phyloP scores from a whole-genome alignment of 179 eudicot species.

The Silene coronaria region DNA sequence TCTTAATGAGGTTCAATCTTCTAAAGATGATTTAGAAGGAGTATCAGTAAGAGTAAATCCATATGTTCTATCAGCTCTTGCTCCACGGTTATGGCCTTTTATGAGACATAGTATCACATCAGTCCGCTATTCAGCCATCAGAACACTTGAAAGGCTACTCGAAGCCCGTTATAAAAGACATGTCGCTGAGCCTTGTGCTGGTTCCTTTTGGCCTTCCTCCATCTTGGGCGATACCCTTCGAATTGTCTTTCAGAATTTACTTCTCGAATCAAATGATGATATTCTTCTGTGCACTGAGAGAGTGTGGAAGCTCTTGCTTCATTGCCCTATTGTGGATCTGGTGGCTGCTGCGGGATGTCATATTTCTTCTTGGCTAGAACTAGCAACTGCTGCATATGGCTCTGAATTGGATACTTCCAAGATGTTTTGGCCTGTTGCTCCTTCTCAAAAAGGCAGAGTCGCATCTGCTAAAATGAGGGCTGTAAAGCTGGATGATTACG shows the following conservation, averaged over 20 bases:
- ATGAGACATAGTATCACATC: constrained; percentile 97
- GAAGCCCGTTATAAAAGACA: constrained; percentile 70
- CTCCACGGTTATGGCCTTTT: constrained; percentile 99
- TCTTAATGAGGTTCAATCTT: constrained; percentile 57
- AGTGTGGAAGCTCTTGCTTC: constrained; percentile 86
- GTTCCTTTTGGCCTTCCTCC: constrained; percentile 85
- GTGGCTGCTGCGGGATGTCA: constrained; percentile 61
- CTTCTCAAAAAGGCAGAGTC: constrained; percentile 78
- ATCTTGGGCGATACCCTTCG: constrained; percentile 87
- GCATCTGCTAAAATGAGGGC: constrained; percentile 93
- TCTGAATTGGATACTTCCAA: constrained; percentile 71
- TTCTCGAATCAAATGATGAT: constrained; percentile 84
- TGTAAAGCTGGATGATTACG: constrained; percentile 52
- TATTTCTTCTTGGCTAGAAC: constrained; percentile 80
- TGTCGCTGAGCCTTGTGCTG: constrained; percentile 42
- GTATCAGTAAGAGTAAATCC: constrained; percentile 51
- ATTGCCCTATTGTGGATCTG: constrained; percentile 68
- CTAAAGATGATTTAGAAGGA: constrained; percentile 49
- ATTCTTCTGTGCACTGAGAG: constrained; percentile 85
- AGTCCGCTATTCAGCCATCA: constrained; percentile 78
- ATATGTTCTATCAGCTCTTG: constrained; percentile 65
- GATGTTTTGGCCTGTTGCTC: constrained; percentile 94
- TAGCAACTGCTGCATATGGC: constrained; percentile 85
- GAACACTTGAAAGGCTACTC: constrained; percentile 70
- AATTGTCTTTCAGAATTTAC: constrained; percentile 89